Evolutionary conservation across 495 filamentous ascomycete species (phyloP).

Genomic region (Penicillium diatomitis): DNA sequence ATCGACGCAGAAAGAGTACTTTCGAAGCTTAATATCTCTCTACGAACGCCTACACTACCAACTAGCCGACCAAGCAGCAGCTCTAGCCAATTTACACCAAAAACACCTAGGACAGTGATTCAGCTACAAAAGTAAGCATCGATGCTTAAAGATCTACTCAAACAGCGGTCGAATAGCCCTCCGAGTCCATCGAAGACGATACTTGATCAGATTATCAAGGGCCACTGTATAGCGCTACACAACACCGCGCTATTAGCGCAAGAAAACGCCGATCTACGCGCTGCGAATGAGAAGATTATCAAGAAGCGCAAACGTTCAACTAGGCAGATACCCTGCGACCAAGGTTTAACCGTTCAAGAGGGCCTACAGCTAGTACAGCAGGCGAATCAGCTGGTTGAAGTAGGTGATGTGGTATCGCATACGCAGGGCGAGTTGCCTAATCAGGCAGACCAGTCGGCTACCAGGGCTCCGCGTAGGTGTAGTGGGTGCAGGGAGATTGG

Average conservation of each 20-base stretch:
- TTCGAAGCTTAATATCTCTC: slow-evolving; percentile 9
- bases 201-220: slow-evolving; percentile 5
- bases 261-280: slow-evolving; percentile 1
- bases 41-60: slow-evolving; percentile 5
- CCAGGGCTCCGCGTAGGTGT: too few species aligned
- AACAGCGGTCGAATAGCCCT: slow-evolving; percentile 1
- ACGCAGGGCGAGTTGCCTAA: too few species aligned
- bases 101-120: slow-evolving; percentile 2
- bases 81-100: slow-evolving; percentile 4
- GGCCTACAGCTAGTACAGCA: too few species aligned
- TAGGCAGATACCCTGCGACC: slow-evolving; percentile 5
- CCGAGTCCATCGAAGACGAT: neutral
- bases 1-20: slow-evolving; percentile 6
- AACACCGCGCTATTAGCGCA: neutral
- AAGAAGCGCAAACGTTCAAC: slow-evolving; percentile 2
- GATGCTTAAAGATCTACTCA: slow-evolving; percentile 1
- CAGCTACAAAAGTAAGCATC: slow-evolving; percentile 7
- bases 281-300: slow-evolving; percentile 4
- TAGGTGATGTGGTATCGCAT: too few species aligned
- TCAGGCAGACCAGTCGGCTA: too few species aligned
- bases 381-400: too few species aligned
- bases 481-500: too few species aligned
- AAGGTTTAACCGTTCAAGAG: too few species aligned
- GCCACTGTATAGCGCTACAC: neutral
- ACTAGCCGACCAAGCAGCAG: slow-evolving; percentile 4